Evolutionary conservation across 106 monocot genomes (phyloP), one percentile per base, ranked within the genome.

Genomic region (Acorus gramineus): DNA sequence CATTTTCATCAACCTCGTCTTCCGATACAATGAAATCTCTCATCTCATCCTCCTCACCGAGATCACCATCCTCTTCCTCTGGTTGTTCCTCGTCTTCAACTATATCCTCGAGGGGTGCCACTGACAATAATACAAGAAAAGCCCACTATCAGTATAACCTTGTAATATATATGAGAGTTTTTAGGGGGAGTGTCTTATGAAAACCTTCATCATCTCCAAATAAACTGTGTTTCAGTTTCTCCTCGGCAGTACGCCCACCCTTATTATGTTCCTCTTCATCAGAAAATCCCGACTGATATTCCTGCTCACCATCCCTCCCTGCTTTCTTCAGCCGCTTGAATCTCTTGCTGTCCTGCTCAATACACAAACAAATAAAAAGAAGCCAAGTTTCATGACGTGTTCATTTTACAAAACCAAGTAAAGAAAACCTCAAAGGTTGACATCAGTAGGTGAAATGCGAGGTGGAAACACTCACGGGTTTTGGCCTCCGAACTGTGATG

Each of bases 291-390:
- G 87, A 88, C 13, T 49, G 73, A 57, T 83, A 84, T 7, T 69
- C 85, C 60, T 60, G 57, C 13, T 68, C 80, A 42, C 55, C 49
- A 61, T 78, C 81, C 75, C 88, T 81, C 12, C 85, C 88, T 11
- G 88, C 98, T 81, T 98, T 98, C 76, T 89, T 92, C 60, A 98
- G 76, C 9, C 98, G 82, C 77, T 89, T 98, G 58, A 92, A 98
- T 46, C 64, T 76, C 63, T 79, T 85, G 64, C 73, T 89, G 53
- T 77, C 85, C 98, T 98, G 55, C 9, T 62, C 42, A 55, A 13
- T 13, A 56, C 65, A 56, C 6, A 55, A 46, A 70, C 42, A n/a
- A 74, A 69, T 53, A 47, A 50, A 13, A 53, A 3, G 46, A 13
- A 44, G 44, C 10, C 6, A 53, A 10, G 5, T 28, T 28, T 28